Evolutionary conservation across 805 yeast species (phyloP), one percentile per base, ranked within the genome.

Genomic region (Saccharomycopsis microspora): DNA sequence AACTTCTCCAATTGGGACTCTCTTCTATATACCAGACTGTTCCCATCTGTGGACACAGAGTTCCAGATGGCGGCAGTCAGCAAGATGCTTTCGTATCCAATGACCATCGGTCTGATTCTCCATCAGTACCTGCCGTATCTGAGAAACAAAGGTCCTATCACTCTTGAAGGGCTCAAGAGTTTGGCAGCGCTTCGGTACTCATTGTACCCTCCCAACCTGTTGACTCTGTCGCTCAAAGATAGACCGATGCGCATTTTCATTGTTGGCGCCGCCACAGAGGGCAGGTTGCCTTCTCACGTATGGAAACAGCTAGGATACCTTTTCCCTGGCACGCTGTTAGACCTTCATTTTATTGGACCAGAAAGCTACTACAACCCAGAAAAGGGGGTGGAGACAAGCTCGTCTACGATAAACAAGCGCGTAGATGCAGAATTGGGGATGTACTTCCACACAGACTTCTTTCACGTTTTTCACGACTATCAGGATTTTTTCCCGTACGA

Each of bases 401-500:
- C 78, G 8, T 74, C 82, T 48, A 84, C 94, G n/a, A 68, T 85
- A 30, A 76, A 79, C 39, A 77, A 79, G 57, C 76, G 89, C 59
- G 67, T 83, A 43, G 96, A 86, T 64, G 81, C 77, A 44, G 78
- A 81, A 45, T 63, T 93, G 57, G 71, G 84, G 31, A 72, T 89
- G 56, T 76, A 82, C 49, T 82, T 83, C 66, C 95, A 89, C 65
- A 87, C 97, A 1, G 84, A 85, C 58, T 89, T 82, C 64, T 93
- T 93, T 78, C 87, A 88, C 60, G 90, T 84, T 38, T 72, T 84
- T 52, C 95, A 93, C 65, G 88, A 88, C 58, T 81, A 86, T 43
- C 93, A 89, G 58, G 97, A 90, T 66, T 85, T 93, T 63, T 86
- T 87, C 80, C 98, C 98, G 4, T 93, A 89, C 64, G 98, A 93